Evolutionary conservation across 257 asterid genomes (phyloP).

Genomic region (Lavandula angustifolia): DNA sequence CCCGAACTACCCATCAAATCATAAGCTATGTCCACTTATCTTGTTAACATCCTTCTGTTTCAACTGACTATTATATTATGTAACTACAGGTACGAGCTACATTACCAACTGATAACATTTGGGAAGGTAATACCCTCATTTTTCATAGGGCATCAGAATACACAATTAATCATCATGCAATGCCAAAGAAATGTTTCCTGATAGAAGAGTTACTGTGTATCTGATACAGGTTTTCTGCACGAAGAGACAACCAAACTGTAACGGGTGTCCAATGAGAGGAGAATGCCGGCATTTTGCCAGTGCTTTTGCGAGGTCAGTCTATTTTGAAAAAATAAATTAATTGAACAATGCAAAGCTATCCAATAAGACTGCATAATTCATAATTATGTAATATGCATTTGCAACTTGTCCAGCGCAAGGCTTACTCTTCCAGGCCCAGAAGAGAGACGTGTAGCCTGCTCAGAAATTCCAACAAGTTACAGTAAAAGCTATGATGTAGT

Average conservation of each 20-base stretch:
- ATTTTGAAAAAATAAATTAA: constrained; percentile 17
- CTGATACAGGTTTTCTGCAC: constrained; percentile 88
- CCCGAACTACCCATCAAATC: constrained; percentile 16
- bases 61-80: constrained; percentile 40
- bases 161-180: constrained; percentile 10
- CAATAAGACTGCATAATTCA: neutral
- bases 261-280: constrained; percentile 86
- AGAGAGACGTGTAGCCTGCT: constrained; percentile 44
- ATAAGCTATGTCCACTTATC: constrained; percentile 27
- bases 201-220: constrained; percentile 26
- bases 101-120: constrained; percentile 86
- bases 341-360: constrained; percentile 17
- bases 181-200: constrained; percentile 16
- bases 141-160: constrained; percentile 17
- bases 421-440: constrained; percentile 81
- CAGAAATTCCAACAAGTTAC: constrained; percentile 32
- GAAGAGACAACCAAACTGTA: constrained; percentile 86
- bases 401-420: constrained; percentile 64
- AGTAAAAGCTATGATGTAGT: constrained; percentile 31
- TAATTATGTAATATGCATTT: constrained; percentile 1
- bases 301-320: constrained; percentile 83
- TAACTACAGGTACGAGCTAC: constrained; percentile 75
- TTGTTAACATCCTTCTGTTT: constrained; percentile 25
- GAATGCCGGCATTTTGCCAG: constrained; percentile 97
- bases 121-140: constrained; percentile 63